Evolutionary conservation across 1,284 basidiomycete genomes (phyloP), one percentile per base, ranked within the genome.

Genomic region (Tilletia horrida): DNA sequence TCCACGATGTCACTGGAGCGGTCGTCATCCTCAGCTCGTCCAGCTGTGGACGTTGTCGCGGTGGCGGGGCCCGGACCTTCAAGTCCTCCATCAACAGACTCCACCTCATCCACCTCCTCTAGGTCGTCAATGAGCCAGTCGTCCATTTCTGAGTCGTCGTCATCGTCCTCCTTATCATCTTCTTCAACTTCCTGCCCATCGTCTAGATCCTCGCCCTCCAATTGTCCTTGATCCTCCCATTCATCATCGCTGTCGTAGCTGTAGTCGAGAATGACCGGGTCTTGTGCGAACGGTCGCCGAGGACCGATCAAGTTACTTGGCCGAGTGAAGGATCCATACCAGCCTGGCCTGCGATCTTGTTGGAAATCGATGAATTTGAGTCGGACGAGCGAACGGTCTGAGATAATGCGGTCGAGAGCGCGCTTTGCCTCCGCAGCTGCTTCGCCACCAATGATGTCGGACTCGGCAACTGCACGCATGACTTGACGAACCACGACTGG

Each of bases 71-170:
- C 67, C 3, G n/a, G 23, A 18, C n/a, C 27, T 29, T 59, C 55
- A 40, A 11, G 6, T 40, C 35, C 35, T 9, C 55, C 55, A 1
- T 63, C 57, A 3, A 65, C 31, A 16, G 61, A 62, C 18, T 72
- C 74, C 18, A 69, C 75, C 16, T 74, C 75, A 23, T 76, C 75
- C n/a, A 74, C 76, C 13, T 75, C 76, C 64, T 81, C 79, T 23
- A 80, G 52, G 50, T 81, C 79, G 59, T 81, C 78, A 6, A 76
- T 78, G 11, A 81, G 72, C 77, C 77, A 81, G 45, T 80, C 79
- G 62, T 78, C 76, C 77, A 80, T 76, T 66, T 81, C 79, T 3
- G 77, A 79, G 52, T 80, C 78, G 8, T 63, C 67, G n/a, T 78
- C 75, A 1, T 75, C 76, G 16, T 44, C 66, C 1, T 69, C 69